phyloP scores from a whole-genome alignment of 768 basidiomycete species.

The Rhodosporidiobolus sp. region DNA sequence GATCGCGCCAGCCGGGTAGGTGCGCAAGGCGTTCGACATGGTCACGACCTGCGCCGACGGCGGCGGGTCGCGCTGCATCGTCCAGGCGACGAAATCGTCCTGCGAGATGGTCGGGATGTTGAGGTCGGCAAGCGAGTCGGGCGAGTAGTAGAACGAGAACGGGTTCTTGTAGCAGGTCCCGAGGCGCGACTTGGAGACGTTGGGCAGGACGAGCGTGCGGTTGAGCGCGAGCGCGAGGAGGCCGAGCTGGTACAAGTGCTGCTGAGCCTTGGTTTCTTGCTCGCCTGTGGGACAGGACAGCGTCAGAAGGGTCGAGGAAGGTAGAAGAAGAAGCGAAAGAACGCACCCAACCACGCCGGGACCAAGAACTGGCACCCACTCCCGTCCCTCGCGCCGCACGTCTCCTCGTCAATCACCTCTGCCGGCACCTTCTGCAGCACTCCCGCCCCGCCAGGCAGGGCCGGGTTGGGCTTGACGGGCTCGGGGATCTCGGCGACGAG shows the following conservation, averaged over 20 bases:
- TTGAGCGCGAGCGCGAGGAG: slow-evolving; percentile 56
- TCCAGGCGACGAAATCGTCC: slow-evolving; percentile 53
- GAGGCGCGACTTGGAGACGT: slow-evolving; percentile 60
- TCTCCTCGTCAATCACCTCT: slow-evolving; percentile 24
- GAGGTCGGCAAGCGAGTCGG: slow-evolving; percentile 46
- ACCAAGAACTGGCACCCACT: slow-evolving; percentile 24
- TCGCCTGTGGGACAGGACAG: slow-evolving; percentile 47
- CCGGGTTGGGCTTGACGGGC: slow-evolving; percentile 2
- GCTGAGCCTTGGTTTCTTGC: slow-evolving; percentile 61
- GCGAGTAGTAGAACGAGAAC: slow-evolving; percentile 56
- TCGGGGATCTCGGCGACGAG: slow-evolving; percentile 37
- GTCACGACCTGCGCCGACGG: slow-evolving; percentile 52
- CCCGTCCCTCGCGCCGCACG: slow-evolving; percentile 20
- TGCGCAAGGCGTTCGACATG: slow-evolving; percentile 42
- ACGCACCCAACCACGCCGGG: slow-evolving; percentile 30
- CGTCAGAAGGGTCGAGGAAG: slow-evolving; percentile 3
- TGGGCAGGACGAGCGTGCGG: slow-evolving; percentile 62
- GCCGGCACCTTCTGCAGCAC: slow-evolving; percentile 17
- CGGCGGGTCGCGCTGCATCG: slow-evolving; percentile 44
- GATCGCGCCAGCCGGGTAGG: slow-evolving; percentile 37
- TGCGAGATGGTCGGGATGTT: slow-evolving; percentile 48
- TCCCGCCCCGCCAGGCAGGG: background rate
- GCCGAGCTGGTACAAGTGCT: slow-evolving; percentile 59
- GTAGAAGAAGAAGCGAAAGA: background rate
- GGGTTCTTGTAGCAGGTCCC: slow-evolving; percentile 57